phyloP scores from a whole-genome alignment of 2,329 filamentous ascomycete genomes.

The Exophiala phaeomuriformis region DNA sequence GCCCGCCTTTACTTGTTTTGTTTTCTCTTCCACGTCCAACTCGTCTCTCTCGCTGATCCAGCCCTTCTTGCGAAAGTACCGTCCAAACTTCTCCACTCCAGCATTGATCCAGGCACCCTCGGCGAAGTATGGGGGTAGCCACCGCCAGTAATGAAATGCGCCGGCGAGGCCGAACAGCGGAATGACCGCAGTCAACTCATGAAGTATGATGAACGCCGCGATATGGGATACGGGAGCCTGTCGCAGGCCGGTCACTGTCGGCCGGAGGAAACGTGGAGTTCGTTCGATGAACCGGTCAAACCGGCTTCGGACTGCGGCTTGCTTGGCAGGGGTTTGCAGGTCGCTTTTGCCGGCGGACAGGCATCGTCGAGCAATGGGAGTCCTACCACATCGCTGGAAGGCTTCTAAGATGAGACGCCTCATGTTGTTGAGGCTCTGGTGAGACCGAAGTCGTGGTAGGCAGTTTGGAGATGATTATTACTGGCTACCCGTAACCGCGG shows the following conservation, averaged over 20 bases:
- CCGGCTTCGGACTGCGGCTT: conserved; percentile 10
- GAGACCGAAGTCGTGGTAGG: too few relatives aligned
- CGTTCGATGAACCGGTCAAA: conserved; percentile 24
- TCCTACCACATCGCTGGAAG: background rate
- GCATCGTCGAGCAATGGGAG: conserved; percentile 1
- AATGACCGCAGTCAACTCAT: conserved; percentile 82
- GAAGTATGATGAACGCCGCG: conserved; percentile 77
- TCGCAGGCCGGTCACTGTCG: conserved; percentile 44
- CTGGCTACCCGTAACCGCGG: too few relatives aligned
- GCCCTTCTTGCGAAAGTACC: conserved; percentile 68
- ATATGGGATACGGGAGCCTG: conserved; percentile 75
- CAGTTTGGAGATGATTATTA: too few relatives aligned
- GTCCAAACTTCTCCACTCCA: conserved; percentile 66
- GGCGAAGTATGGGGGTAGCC: conserved; percentile 55
- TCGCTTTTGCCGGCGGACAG: conserved; percentile 5
- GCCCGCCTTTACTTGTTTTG: conserved; percentile 23
- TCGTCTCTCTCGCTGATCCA: conserved; percentile 60
- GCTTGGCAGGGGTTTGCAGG: background rate
- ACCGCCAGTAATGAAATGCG: conserved; percentile 71
- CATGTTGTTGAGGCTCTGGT: background rate
- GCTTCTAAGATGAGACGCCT: background rate
- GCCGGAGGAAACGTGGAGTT: conserved; percentile 21
- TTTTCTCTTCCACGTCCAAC: conserved; percentile 39
- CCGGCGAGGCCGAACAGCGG: conserved; percentile 69
- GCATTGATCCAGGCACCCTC: conserved; percentile 51